Conservation (phyloP, 2,329 filamentous ascomycete species). For the Fusarium kyushuense region DNA sequence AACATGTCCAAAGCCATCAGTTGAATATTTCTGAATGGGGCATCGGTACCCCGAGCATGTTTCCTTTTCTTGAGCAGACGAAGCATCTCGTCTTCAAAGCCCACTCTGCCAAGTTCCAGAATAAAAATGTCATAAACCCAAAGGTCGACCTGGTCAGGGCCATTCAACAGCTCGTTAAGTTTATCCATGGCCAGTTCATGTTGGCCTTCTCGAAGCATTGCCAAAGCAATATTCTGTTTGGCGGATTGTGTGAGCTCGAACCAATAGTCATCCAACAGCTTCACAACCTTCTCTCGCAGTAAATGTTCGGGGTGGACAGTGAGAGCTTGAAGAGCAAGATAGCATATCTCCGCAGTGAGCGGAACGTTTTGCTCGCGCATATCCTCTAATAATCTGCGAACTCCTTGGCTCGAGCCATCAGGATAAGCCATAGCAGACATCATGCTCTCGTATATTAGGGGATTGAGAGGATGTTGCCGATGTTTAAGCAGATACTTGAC, state of each 20-base stretch:
- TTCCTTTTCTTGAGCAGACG: conserved; percentile 72
- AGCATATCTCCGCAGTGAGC: conserved; percentile 75
- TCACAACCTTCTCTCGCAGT: conserved; percentile 76
- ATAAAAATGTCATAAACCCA: conserved; percentile 87
- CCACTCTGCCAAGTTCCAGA: conserved; percentile 76
- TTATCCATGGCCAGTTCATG: conserved; percentile 82
- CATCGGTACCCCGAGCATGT: conserved; percentile 51
- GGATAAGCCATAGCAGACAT: conserved; percentile 77
- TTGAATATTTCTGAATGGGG: conserved; percentile 68
- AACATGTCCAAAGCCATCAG: conserved; percentile 81
- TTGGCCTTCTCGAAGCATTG: conserved; percentile 82
- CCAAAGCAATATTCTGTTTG: conserved; percentile 75
- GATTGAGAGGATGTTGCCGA: conserved; percentile 66
- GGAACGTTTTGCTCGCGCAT: conserved; percentile 73
- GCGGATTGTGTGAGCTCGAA: conserved; percentile 63
- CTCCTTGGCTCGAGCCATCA: conserved; percentile 74
- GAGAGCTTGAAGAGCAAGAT: conserved; percentile 77
- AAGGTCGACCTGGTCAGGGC: conserved; percentile 65
- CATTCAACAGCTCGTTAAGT: conserved; percentile 73
- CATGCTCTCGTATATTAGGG: conserved; percentile 77
- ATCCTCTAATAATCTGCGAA: conserved; percentile 75
- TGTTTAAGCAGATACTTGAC: conserved; percentile 69
- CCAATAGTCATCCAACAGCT: conserved; percentile 81
- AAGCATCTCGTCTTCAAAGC: conserved; percentile 83
- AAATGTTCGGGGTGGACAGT: conserved; percentile 89